A percentile compares a stretch with the other conserved stretches of the same genome.
phyloP scores from a whole-genome alignment of 2,329 filamentous ascomycete genomes.

The Fusarium sp. region DNA sequence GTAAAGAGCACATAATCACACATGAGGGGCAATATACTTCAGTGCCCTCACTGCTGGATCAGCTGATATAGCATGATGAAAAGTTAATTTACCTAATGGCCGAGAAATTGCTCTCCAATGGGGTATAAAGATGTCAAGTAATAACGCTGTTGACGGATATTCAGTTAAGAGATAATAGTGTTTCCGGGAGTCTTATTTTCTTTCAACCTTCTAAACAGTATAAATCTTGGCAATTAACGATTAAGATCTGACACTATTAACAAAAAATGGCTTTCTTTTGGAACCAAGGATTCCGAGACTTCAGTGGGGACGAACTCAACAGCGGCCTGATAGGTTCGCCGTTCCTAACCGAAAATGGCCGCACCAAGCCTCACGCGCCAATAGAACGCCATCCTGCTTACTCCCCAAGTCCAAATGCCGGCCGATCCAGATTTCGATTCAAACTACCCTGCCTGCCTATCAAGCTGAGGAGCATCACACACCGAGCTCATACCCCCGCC shows the following conservation, averaged over 20 bases:
- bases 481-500: not conserved
- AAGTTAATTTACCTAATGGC: too few relatives aligned
- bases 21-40: too few relatives aligned
- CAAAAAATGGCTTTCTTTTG: not conserved
- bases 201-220: not conserved
- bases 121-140: too few relatives aligned
- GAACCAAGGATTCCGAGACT: not conserved
- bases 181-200: not conserved
- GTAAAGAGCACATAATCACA: too few relatives aligned
- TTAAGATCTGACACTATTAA: too few relatives aligned
- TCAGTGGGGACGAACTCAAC: not conserved
- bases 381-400: not conserved
- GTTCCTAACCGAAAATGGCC: not conserved
- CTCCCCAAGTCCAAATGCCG: not conserved
- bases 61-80: too few relatives aligned
- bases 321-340: not conserved
- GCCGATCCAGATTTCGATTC: not conserved
- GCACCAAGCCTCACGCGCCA: not conserved
- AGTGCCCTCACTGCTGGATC: too few relatives aligned
- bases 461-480: slow-evolving; percentile 6
- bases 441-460: not conserved
- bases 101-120: too few relatives aligned
- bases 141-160: not conserved
- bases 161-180: rapidly evolving
- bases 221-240: too few relatives aligned